These are phyloP conservation scores for Syncephalastrum sp. DNA, from an alignment of 371 early-diverging fungal genomes.

Conservation along the genomic window DNA sequence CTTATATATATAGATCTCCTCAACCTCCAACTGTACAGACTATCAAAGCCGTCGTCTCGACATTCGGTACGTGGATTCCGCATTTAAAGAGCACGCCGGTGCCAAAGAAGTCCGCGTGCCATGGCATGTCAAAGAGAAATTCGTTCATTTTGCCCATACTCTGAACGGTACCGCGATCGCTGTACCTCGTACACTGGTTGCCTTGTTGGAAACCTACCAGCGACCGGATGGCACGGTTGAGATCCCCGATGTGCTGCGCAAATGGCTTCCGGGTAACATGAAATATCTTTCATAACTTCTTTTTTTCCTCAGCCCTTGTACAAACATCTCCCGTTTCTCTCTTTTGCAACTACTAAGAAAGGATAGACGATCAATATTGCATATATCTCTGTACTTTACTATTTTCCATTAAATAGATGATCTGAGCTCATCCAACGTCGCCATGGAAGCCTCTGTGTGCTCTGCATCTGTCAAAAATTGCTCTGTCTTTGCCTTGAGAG, in stretches of 20 bases:
- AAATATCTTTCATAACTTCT: too few species aligned
- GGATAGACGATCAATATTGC: too few species aligned
- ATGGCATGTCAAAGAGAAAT: constrained; percentile 30
- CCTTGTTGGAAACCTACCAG: constrained; percentile 85
- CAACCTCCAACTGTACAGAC: constrained; percentile 87
- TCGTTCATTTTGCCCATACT: constrained; percentile 79
- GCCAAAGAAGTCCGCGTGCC: constrained; percentile 27
- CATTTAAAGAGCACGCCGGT: constrained; percentile 25
- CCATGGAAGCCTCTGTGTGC: constrained; percentile 20
- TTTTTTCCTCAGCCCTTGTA: too few species aligned
- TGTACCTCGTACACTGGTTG: constrained; percentile 85
- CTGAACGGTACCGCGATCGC: constrained; percentile 95
- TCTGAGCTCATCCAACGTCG: constrained; percentile 12
- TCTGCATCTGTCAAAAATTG: constrained; percentile 14
- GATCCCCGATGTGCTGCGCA: constrained; percentile 74
- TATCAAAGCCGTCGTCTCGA: constrained; percentile 79
- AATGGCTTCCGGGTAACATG: constrained; percentile 61
- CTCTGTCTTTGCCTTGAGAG: not conserved
- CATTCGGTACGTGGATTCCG: constrained; percentile 50
- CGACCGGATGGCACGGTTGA: constrained; percentile 65
- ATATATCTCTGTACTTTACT: too few species aligned
- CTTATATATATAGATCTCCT: constrained; percentile 59
- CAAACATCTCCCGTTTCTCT: too few species aligned
- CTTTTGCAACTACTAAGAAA: too few species aligned
- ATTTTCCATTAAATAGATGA: not conserved